Evolutionary conservation across 495 filamentous ascomycete species (phyloP), one percentile per base, ranked within the genome.

Genomic region (Parathielavia appendiculata): DNA sequence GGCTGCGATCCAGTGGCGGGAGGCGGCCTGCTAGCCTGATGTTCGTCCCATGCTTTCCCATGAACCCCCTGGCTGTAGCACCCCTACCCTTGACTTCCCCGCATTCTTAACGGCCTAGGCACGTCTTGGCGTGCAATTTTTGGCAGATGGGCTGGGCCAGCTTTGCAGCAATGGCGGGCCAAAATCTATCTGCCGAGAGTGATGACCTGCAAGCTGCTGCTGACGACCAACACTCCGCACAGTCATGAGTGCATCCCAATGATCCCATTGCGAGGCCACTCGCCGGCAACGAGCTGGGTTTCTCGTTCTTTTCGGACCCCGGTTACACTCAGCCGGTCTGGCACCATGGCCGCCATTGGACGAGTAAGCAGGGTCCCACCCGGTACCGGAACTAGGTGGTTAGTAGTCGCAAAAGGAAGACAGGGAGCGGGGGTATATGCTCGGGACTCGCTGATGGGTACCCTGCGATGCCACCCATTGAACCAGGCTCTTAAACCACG

Each of bases 161-260:
- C 30, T 34, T 44, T 26, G 36, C 43, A 49, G 46, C 47, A 36
- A 52, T 10, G 22, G 51, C 26, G 52, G 46, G 20, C 52, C 40
- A 46, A 56, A 56, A 52, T 52, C 39, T 56, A 61, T 56, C 52
- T 61, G 58, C 58, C 53, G 58, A 61, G 40, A 47, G 26, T 20
- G 30, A 56, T 19, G 20, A 46, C 11, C 41, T 35, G 52, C 52
- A 44, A 30, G 26, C 26, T 14, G 22, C 30, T 35, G 47, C 47
- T 30, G 30, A 17, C 47, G 30, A 14, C 43, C 11, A 47, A 32
- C 17, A 19, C 51, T n/a, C 4, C 16, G 23, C 16, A 1, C 5
- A 17, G 32, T 17, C 41, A 38, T 41, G 41, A 22, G 17, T 36
- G 19, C 43, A 38, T 56, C n/a, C n/a, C 3, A 30, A 2, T 30